Evolutionary conservation across 352 stramenopile species (phyloP).

Genomic region (Globisporangium recalcitrans): DNA sequence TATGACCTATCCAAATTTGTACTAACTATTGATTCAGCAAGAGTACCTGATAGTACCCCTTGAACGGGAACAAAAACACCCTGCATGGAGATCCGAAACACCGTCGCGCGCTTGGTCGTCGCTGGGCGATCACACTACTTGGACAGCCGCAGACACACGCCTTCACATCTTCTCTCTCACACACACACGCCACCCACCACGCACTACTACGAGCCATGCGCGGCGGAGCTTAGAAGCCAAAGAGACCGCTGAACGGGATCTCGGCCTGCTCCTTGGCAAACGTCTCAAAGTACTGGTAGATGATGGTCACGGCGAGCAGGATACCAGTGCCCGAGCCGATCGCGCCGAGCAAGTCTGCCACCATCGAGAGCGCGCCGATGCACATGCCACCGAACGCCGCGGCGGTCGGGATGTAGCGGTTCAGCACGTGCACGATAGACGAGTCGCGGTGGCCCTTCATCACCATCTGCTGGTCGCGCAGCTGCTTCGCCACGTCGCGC

Average conservation of each 20-base stretch:
- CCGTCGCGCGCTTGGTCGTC: not conserved
- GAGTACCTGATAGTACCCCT: slow-evolving; percentile 81
- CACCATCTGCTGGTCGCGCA: slow-evolving; percentile 98
- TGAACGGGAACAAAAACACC: slow-evolving; percentile 79
- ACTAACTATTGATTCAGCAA: slow-evolving; percentile 76
- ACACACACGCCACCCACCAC: too few species aligned
- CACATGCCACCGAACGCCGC: slow-evolving; percentile 99
- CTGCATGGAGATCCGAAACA: slow-evolving; percentile 36
- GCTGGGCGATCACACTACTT: slow-evolving; percentile 3
- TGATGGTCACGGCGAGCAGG: slow-evolving; percentile 98
- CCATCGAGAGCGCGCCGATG: slow-evolving; percentile 98
- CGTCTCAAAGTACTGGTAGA: slow-evolving; percentile 99
- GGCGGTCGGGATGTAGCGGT: slow-evolving; percentile 98
- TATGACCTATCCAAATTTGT: slow-evolving; percentile 64
- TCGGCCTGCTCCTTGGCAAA: slow-evolving; percentile 93
- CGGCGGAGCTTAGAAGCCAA: slow-evolving; percentile 65
- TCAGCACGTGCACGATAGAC: slow-evolving; percentile 97
- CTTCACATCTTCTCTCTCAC: not conserved
- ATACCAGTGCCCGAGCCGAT: slow-evolving; percentile 99
- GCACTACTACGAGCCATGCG: slow-evolving; percentile 8
- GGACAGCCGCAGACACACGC: not conserved
- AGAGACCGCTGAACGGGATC: slow-evolving; percentile 71
- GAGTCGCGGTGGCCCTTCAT: slow-evolving; percentile 99
- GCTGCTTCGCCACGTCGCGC: slow-evolving; percentile 97
- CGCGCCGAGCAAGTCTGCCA: slow-evolving; percentile 97